Evolutionary conservation across 2,329 filamentous ascomycete species (phyloP).

Genomic region (Ophiocordyceps camponoti-saundersi): DNA sequence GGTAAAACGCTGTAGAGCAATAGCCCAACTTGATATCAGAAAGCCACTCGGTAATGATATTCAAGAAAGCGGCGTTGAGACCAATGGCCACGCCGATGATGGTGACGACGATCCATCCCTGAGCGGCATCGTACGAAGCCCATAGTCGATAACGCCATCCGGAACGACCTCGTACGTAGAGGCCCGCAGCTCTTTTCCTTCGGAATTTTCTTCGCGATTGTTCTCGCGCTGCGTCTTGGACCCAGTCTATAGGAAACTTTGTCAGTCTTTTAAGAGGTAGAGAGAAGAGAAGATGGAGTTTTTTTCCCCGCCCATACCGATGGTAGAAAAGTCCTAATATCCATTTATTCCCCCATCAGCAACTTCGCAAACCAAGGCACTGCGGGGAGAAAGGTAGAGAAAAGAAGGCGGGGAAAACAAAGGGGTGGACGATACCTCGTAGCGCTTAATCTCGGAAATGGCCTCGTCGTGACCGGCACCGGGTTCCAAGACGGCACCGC

Average conservation of each 20-base stretch:
- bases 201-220: constrained; percentile 65
- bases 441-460: constrained; percentile 93
- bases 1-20: constrained; percentile 87
- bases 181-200: constrained; percentile 53
- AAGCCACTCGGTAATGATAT: constrained; percentile 94
- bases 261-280: not conserved
- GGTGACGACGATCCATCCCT: constrained; percentile 95
- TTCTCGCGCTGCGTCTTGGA: constrained; percentile 88
- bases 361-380: not conserved
- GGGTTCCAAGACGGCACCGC: constrained; percentile 29
- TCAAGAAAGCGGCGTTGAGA: constrained; percentile 79
- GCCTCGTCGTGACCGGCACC: constrained; percentile 47
- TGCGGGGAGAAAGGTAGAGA: not conserved
- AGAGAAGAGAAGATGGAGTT: constrained; percentile 1
- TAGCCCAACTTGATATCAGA: constrained; percentile 93
- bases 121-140: constrained; percentile 87
- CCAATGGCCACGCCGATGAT: constrained; percentile 87
- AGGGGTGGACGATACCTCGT: constrained; percentile 41
- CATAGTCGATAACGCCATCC: constrained; percentile 69
- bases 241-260: constrained; percentile 52
- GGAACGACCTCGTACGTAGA: constrained; percentile 50
- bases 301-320: constrained; percentile 39
- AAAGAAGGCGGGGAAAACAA: not conserved
- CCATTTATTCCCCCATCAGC: constrained; percentile 24
- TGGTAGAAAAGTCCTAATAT: constrained; percentile 96